These are phyloP conservation scores for Acanthamoeba sp. DNA, from an alignment of 208 protist species.

Conservation along the genomic window DNA sequence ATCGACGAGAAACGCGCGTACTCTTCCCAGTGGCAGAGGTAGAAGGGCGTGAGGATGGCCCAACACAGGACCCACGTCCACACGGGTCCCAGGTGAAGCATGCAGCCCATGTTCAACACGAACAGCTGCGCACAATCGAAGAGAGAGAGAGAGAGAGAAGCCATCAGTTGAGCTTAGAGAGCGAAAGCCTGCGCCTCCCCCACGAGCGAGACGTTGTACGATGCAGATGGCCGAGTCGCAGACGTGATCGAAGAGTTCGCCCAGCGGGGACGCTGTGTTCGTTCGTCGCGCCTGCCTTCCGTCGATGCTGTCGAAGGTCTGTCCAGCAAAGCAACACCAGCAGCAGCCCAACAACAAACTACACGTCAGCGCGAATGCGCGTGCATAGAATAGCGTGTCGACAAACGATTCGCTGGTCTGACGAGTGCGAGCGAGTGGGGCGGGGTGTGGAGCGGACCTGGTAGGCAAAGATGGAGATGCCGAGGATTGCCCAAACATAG, in stretches of 20 bases:
- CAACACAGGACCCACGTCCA: slow-evolving; percentile 18
- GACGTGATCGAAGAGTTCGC: neutral
- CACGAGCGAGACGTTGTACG: no score
- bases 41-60: slow-evolving; percentile 46
- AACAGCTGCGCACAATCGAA: neutral
- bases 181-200: no score
- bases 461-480: slow-evolving; percentile 44
- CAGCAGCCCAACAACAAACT: no score
- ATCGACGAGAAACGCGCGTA: neutral
- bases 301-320: neutral
- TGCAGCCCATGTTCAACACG: slow-evolving; percentile 3
- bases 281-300: neutral
- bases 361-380: no score
- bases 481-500: neutral
- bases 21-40: slow-evolving; percentile 50
- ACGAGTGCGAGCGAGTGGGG: no score
- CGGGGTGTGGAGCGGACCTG: neutral
- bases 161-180: neutral
- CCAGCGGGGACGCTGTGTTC: neutral
- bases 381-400: no score
- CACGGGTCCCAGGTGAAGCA: neutral
- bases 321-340: no score
- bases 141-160: neutral
- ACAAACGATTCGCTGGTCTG: no score
- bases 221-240: neutral